Base-by-base conservation (phyloP, 2,329 filamentous ascomycete species). In the Penicillium sp. region DNA sequence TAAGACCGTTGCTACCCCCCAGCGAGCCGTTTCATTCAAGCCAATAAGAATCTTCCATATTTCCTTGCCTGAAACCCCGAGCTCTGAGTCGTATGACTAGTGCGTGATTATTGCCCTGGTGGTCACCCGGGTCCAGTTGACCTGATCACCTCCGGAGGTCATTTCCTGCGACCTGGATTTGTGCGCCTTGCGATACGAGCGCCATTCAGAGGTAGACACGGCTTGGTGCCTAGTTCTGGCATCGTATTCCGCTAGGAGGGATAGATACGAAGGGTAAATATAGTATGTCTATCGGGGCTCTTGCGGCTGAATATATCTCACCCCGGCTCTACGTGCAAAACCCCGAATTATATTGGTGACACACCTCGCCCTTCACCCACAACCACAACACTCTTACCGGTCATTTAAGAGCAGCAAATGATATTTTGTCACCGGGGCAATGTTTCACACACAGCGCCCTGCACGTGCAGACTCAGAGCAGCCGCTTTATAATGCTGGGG, bases 381-480 rank as follows among this genome's bases (percentile, higher is more conserved):
- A 23, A 23, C 7, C 11, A 23, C 21, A 23, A n/a, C n/a, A n/a
- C n/a, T 23, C 18, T 7, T 20, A 16, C 19, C 8, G 45, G 45
- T 53, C 51, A 54, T 43, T 18, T 29, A 16, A 19, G 15, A 16
- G 4, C n/a, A 15, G 21, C 36, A 39, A 46, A 38, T 51, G 51
- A 51, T 47, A 33, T 8, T 23, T 25, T 20, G 45, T 51, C 40
- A 53, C 41, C 48, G 37, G 50, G 43, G 35, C 35, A 30, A n/a
- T 29, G 14, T 31, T 10, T 27, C 28, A 21, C 20, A 33, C 28
- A 28, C 30, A 4, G 11, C n/a, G 7, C 18, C 29, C 19, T 17
- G 32, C 31, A 36, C 30, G 36, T 29, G 28, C 23, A 37, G 16
- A 31, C 19, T 19, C 17, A 30, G 17, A 15, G 16, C 10, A 8